A percentile compares a stretch with the other conserved stretches of the same genome.
phyloP scores from a whole-genome alignment of 2,329 filamentous ascomycete genomes.

The Penicillium sp. region DNA sequence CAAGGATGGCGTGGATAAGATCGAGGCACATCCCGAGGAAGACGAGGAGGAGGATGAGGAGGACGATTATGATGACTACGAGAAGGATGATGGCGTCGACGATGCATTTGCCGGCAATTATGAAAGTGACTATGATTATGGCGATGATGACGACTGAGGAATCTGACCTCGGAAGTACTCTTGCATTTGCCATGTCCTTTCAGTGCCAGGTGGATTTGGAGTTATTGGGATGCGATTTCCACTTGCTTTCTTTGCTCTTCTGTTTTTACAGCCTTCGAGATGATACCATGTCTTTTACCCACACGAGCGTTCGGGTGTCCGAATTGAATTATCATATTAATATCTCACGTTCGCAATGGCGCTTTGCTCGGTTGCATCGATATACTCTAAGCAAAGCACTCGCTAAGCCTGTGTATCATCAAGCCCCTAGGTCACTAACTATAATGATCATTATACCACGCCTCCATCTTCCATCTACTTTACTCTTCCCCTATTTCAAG shows the following conservation, averaged over 20 bases:
- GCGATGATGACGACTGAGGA: slow-evolving; percentile 14
- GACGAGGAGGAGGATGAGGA: slow-evolving; percentile 25
- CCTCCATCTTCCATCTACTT: neutral
- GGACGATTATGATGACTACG: slow-evolving; percentile 23
- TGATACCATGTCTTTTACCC: slow-evolving; percentile 7
- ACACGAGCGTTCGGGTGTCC: neutral
- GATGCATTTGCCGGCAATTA: slow-evolving; percentile 27
- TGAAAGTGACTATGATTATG: slow-evolving; percentile 20
- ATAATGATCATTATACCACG: neutral
- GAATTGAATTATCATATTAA: slow-evolving; percentile 2
- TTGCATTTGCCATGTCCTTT: neutral
- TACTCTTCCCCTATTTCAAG: neutral
- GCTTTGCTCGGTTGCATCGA: neutral
- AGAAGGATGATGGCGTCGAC: slow-evolving; percentile 28
- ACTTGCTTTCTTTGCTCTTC: neutral
- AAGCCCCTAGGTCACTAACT: neutral
- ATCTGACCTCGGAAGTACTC: neutral
- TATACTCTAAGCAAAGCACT: neutral
- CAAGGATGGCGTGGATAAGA: neutral
- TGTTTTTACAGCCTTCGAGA: slow-evolving; percentile 1
- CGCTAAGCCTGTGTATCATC: neutral
- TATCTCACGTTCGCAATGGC: neutral
- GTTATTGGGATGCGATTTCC: neutral
- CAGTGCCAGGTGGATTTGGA: neutral
- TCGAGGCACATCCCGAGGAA: slow-evolving; percentile 6